Evolutionary conservation across 73 alveolate species (phyloP), one percentile per base, ranked within the genome.

Genomic region (Paramecium pentaurelia): DNA sequence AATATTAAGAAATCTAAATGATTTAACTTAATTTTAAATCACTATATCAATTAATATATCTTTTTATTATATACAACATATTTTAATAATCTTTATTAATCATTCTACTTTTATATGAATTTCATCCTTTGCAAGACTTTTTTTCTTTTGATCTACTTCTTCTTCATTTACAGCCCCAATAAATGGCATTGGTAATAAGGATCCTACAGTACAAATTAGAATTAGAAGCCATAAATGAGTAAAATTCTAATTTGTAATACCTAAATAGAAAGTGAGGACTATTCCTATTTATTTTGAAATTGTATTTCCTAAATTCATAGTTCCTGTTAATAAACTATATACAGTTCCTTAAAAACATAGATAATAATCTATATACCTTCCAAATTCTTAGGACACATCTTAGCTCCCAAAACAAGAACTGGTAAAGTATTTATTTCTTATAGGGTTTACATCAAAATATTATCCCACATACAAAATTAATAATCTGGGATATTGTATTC

Each of bases 211-310:
- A 38, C 88, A 75, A 36, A 75, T 42, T 8, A 75, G 37, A 75
- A 75, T 42, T 20, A 75, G 11, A 22, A 75, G 47, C 88, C 88
- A 75, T 0, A 75, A 14, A 75, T 75, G 38, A n/a, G 68, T 42
- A 37, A 75, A 75, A n/a, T 75, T 64, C 84, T 64, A 32, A 37
- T 80, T 86, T 10, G 99, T 97, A 1, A 97, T 93, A 0, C 97
- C 97, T n/a, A 97, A 71, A 14, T 64, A 45, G 37, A 77, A 89
- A 44, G 97, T 92, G 1, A 97, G 92, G 6, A 93, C 49, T 3
- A 97, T 98, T 30, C 99, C 99, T 5, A 92, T 22, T 60, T 92
- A 64, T 58, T 93, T 73, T 1, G 98, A 95, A 25, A 97, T 80
- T 0, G 96, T 60, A 80, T 92, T 93, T 14, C 98, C 98, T 6